Base-by-base conservation (phyloP, 1,284 basidiomycete genomes). In the Malassezia furfur region DNA sequence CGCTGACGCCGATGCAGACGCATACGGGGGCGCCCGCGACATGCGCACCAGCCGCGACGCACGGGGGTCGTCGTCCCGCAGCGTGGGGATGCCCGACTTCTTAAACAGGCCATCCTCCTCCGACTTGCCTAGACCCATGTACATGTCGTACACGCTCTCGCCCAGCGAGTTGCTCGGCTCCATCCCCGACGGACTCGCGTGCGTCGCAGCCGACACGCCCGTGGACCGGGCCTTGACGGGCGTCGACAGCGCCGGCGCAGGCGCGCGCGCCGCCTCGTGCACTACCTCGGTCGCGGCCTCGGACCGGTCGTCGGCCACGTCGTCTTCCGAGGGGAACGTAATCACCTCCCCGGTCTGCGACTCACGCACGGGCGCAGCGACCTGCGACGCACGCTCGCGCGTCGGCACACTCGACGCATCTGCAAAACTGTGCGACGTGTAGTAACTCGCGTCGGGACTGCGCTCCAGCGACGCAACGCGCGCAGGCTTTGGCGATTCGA, bases 121-220 rank as follows among this genome's bases (percentile, higher is more conserved):
- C 8, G 28, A 7, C 32, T 49, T 50, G 2, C 17, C 38, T n/a
- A 22, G 38, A n/a, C 40, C 21, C n/a, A 44, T 25, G 17, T 55
- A 55, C 30, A 55, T 49, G 35, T 55, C 53, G 30, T 55, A 55
- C 14, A 55, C 47, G 31, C 53, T 55, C 6, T 49, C 40, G 1
- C 40, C 48, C 30, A 35, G 37, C 9, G 53, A 55, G 11, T 15
- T 31, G 32, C 43, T 28, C 28, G 43, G 15, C 9, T 31, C 21
- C 14, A 31, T 7, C 17, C 25, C 25, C 25, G 32, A 10, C 14
- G 43, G 25, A 25, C 25, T 45, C 43, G 32, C 12, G 21, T 21
- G 22, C 41, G 44, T 32, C 34, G 28, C 15, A 30, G 12, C 21
- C 5, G 12, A 10, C 14, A 31, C n/a, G 17, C 10, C 30, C 11